Base-by-base conservation (phyloP, 352 stramenopile species). In the Globisporangium viniferum region DNA sequence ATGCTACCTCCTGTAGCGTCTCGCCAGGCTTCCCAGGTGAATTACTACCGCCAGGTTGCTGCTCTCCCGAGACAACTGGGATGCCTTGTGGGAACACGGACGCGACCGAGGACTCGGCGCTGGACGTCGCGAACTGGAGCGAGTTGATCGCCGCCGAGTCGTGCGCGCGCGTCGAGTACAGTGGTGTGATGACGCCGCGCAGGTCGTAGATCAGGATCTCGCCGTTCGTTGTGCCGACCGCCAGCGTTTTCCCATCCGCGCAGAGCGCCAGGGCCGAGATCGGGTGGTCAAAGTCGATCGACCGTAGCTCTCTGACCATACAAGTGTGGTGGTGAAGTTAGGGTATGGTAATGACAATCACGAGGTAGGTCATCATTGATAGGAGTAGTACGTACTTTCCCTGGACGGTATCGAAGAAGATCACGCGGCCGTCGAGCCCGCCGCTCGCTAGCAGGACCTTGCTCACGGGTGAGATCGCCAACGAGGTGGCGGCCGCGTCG, bases 381-480 rank as follows among this genome's bases (percentile, higher is more conserved):
- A 31, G 29, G 29, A 31, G 39, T 46, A 59, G 39, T 46, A 59
- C 77, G 24, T 82, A 93, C 85, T 80, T 82, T 48, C 78, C 72
- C 64, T 90, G 81, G 2, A 77, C 68, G 0, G 78, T 89, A 67
- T 93, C 85, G 57, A 84, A 90, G 71, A 93, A 93, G n/a, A 89
- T 73, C 2, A 93, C 80, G 56, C 85, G 79, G 1, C 84, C 78
- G 61, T 93, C 85, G 39, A 89, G 73, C 3, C 85, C 85, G 1
- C 81, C 81, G 0, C 78, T 79, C 15, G 70, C 78, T 1, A 93
- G 69, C 31, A 91, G 67, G 48, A 90, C 78, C 69, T 93, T 93
- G 63, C 82, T 91, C 20, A 91, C 80, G 7, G 85, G 82, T 1
- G 85, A 93, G 22, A 93, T 77, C 22, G 73, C 78, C 3, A 93